Conservation (phyloP, 371 early-diverging fungal genomes). For the Chytridium lagenaria region DNA sequence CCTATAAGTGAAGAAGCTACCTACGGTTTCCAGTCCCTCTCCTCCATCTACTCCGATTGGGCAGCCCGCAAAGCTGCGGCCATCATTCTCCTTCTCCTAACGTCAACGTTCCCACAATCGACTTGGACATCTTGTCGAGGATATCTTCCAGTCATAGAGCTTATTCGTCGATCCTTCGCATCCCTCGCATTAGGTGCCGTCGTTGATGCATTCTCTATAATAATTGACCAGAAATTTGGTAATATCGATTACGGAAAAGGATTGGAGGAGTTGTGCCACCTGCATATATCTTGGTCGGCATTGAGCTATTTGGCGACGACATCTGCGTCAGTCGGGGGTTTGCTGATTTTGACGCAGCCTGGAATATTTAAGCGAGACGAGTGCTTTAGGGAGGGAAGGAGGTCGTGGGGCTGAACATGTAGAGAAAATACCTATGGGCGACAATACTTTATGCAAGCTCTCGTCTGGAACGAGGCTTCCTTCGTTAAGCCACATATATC, state of each 20-base stretch:
- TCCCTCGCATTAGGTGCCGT: not conserved
- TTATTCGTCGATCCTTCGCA: not conserved
- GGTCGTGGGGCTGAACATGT: not conserved
- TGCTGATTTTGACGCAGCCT: conserved; percentile 2
- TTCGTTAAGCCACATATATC: not conserved
- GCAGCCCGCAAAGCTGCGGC: not conserved
- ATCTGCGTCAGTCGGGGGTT: not conserved
- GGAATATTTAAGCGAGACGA: not conserved
- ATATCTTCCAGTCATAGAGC: not conserved
- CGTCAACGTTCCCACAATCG: conserved; percentile 15
- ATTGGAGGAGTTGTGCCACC: not conserved
- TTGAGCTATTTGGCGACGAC: not conserved
- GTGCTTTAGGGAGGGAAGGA: conserved; percentile 6
- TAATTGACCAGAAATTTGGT: not conserved
- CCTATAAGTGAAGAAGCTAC: not conserved
- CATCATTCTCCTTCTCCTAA: not conserved
- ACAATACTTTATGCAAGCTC: too few species aligned
- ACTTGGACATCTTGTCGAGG: not conserved
- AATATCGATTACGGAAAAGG: not conserved
- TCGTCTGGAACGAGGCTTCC: not conserved
- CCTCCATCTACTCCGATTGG: conserved; percentile 11
- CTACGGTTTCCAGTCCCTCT: conserved; percentile 3
- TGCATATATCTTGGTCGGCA: not conserved
- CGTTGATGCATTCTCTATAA: not conserved
- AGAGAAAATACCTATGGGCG: too few species aligned